Percentiles rank a stretch among this genome's conserved stretches.
Conservation (phyloP, 257 asterid species). For the Ballota nigra region DNA sequence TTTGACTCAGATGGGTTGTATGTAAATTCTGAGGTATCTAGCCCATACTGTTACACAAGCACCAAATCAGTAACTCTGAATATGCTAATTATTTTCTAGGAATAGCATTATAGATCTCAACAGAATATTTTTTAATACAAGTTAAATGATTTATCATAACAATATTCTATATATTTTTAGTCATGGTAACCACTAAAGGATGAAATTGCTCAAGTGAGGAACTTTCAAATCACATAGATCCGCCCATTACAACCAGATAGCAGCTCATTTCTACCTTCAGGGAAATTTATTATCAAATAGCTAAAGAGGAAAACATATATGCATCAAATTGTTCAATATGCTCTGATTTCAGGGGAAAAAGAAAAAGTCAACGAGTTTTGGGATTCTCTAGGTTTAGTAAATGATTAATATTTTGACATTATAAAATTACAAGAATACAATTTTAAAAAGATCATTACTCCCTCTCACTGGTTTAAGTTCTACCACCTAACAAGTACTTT, state of each 20-base stretch:
- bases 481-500: background rate
- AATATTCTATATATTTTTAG: too few relatives aligned
- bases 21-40: constrained; percentile 93
- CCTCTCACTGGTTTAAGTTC: background rate
- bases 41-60: constrained; percentile 70
- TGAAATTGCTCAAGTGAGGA: background rate
- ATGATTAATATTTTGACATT: too few relatives aligned
- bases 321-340: background rate
- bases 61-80: constrained; percentile 19
- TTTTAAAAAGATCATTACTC: background rate
- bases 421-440: background rate
- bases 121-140: too few relatives aligned
- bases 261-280: background rate
- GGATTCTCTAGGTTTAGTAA: background rate
- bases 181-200: too few relatives aligned
- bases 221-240: background rate
- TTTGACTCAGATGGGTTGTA: constrained; percentile 85
- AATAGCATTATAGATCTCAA: background rate
- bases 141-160: too few relatives aligned
- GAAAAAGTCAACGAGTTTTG: background rate
- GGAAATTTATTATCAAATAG: background rate
- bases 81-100: background rate
- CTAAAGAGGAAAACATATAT: background rate
- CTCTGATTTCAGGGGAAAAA: background rate
- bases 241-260: background rate